Conservation (phyloP, 2,329 filamentous ascomycete genomes). For the Arthroderma sp. region DNA sequence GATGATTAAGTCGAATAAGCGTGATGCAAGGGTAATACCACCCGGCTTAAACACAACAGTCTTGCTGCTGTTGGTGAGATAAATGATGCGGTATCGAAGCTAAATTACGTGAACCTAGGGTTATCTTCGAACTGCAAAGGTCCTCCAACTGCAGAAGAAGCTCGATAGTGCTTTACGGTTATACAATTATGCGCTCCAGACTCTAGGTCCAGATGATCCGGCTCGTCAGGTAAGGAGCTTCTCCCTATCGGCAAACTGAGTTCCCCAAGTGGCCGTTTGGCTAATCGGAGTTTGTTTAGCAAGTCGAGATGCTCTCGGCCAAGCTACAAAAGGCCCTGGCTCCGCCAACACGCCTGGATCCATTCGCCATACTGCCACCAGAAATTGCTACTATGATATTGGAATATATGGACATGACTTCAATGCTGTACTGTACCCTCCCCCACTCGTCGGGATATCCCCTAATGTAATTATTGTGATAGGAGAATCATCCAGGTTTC, state of each 20-base stretch:
- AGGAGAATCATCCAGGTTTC: conserved; percentile 41
- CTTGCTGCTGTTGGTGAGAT: neutral
- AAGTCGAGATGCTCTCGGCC: conserved; percentile 35
- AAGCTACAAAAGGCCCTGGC: conserved; percentile 22
- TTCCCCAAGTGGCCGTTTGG: no score
- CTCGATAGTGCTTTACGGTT: conserved; percentile 41
- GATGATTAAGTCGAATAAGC: conserved; percentile 40
- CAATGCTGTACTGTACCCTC: conserved; percentile 31
- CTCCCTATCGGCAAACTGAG: conserved; percentile 5
- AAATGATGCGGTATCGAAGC: neutral
- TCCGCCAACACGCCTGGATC: conserved; percentile 27
- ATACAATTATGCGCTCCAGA: conserved; percentile 45
- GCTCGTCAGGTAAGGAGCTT: conserved; percentile 17
- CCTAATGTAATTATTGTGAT: conserved; percentile 2
- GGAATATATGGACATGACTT: conserved; percentile 38
- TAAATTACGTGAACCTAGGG: conserved; percentile 22
- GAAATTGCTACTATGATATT: conserved; percentile 42
- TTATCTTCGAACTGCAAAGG: conserved; percentile 43
- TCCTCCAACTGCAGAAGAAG: conserved; percentile 35
- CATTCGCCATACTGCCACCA: conserved; percentile 39
- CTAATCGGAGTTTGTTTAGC: conserved; percentile 13
- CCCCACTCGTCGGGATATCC: neutral
- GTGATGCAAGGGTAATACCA: conserved; percentile 36
- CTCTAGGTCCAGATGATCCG: conserved; percentile 30
- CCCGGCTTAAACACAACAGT: neutral